Conservation (phyloP, 2,329 filamentous ascomycete genomes). For the Thyridium curvatum region DNA sequence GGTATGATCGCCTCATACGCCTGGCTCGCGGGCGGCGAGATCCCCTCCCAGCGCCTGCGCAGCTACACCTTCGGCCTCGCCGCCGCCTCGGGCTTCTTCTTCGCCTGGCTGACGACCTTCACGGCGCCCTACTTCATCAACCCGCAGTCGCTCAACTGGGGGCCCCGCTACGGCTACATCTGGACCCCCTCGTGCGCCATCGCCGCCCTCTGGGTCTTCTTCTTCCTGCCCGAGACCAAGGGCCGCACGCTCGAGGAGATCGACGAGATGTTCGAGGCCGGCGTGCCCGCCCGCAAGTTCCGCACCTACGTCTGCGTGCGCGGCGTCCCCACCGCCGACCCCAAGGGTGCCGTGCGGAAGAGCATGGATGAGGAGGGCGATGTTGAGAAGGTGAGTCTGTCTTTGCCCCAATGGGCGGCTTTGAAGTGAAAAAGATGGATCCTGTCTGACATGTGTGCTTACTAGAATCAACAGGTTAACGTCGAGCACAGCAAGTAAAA, state of each 20-base stretch:
- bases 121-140: constrained; percentile 51
- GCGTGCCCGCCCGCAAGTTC: constrained; percentile 11
- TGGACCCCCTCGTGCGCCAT: constrained; percentile 30
- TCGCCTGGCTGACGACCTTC: constrained; percentile 44
- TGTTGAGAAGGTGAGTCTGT: no score
- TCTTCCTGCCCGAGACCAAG: constrained; percentile 15
- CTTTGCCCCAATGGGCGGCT: no score
- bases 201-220: constrained; percentile 17
- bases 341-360: no score
- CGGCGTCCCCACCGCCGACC: constrained; percentile 7
- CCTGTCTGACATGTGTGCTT: no score
- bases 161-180: constrained; percentile 43
- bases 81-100: constrained; percentile 39
- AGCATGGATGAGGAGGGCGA: no score
- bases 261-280: constrained; percentile 14
- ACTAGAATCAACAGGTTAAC: no score
- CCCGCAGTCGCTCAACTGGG: constrained; percentile 41
- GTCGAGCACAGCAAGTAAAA: no score
- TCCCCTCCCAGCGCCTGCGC: constrained; percentile 44
- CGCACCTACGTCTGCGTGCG: constrained; percentile 10
- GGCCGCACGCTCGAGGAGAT: constrained; percentile 16
- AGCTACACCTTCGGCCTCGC: constrained; percentile 45
- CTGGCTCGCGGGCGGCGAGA: constrained; percentile 28
- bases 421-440: no score
- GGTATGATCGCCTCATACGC: neutral